Conservation (phyloP, 2,329 filamentous ascomycete genomes). For the Ambrosiella beaveri region DNA sequence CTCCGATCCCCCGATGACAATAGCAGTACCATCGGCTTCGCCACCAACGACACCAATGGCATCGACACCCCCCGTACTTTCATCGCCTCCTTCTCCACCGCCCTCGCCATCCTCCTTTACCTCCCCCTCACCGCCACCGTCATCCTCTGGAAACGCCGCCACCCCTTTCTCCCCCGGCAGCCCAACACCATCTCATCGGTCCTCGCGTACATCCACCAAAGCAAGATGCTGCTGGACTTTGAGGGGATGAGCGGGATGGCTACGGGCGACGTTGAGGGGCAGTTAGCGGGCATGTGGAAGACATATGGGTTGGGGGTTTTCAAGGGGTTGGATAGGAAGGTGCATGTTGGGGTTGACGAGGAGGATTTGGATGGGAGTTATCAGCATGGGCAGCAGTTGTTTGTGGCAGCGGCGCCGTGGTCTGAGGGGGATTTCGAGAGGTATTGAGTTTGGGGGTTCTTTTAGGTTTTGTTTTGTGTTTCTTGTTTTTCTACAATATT, state of each 20-base stretch:
- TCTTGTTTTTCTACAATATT: no score
- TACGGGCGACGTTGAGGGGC: conserved; percentile 41
- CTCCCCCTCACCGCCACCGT: conserved; percentile 41
- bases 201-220: conserved; percentile 63
- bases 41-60: conserved; percentile 26
- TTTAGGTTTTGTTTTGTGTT: no score
- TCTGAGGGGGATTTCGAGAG: not conserved
- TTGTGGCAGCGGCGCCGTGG: not conserved
- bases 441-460: not conserved
- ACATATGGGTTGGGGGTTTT: conserved; percentile 68
- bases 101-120: conserved; percentile 47
- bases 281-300: conserved; percentile 42
- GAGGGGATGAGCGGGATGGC: conserved; percentile 49
- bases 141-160: conserved; percentile 44
- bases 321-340: conserved; percentile 50
- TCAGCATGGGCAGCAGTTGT: conserved; percentile 40
- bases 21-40: no score
- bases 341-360: conserved; percentile 62
- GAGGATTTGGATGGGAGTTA: conserved; percentile 52
- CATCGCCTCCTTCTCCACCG: conserved; percentile 44
- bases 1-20: not conserved
- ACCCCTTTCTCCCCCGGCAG: conserved; percentile 59
- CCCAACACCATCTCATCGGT: conserved; percentile 63
- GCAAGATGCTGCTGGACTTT: conserved; percentile 63
- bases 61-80: conserved; percentile 48